Evolutionary conservation across 352 stramenopile species (phyloP).

Genomic region (Phytopythium boreale): DNA sequence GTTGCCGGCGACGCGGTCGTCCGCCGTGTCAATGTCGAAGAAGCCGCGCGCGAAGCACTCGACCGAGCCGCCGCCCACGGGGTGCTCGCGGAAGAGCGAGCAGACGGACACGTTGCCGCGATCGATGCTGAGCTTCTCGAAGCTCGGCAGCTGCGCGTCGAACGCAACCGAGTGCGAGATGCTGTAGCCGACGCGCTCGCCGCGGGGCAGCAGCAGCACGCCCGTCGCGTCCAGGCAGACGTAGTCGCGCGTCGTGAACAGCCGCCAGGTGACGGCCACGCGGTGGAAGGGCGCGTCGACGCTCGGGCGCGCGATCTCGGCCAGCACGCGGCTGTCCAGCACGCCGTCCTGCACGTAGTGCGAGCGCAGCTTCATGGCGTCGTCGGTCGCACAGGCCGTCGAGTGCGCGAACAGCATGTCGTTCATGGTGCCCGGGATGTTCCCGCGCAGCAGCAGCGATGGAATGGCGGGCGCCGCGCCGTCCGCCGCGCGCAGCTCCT

Average conservation of each 20-base stretch:
- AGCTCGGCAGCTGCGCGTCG: slow-evolving; percentile 30
- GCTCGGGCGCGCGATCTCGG: slow-evolving; percentile 9
- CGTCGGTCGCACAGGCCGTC: slow-evolving; percentile 18
- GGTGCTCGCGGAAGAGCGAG: slow-evolving; percentile 36
- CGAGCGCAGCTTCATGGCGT: slow-evolving; percentile 25
- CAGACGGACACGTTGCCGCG: slow-evolving; percentile 42
- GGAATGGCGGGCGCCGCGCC: slow-evolving; percentile 9
- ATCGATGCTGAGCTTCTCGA: slow-evolving; percentile 35
- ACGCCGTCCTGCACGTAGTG: slow-evolving; percentile 31
- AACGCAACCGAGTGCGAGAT: slow-evolving; percentile 45
- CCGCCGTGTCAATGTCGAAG: slow-evolving; percentile 24
- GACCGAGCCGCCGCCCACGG: slow-evolving; percentile 17
- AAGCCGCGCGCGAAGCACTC: slow-evolving; percentile 30
- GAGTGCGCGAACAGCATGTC: slow-evolving; percentile 46
- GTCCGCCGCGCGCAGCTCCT: slow-evolving; percentile 11
- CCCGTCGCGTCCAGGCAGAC: slow-evolving; percentile 34
- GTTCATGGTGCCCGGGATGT: slow-evolving; percentile 24
- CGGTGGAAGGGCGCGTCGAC: slow-evolving; percentile 38
- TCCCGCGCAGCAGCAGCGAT: slow-evolving; percentile 23
- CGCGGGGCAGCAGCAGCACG: slow-evolving; percentile 21
- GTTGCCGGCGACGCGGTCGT: slow-evolving; percentile 14
- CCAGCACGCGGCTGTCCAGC: slow-evolving; percentile 22
- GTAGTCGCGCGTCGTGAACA: slow-evolving; percentile 37
- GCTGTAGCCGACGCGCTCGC: slow-evolving; percentile 42
- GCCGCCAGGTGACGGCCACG: slow-evolving; percentile 41